Conservation (phyloP, 768 basidiomycete species). For the Lactarius evosmus region DNA sequence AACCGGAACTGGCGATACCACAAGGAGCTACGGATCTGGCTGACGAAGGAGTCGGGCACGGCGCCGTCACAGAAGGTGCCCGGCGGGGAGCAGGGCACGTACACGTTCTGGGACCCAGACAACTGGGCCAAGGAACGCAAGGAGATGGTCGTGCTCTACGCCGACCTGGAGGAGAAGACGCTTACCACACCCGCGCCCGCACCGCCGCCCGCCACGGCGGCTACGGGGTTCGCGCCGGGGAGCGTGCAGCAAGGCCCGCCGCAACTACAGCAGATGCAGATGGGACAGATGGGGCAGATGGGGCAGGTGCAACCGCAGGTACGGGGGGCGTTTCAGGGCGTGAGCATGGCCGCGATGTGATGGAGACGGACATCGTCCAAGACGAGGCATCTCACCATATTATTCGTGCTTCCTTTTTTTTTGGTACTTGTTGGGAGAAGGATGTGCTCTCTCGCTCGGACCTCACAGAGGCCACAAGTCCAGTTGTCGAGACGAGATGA, state of each 20-base stretch:
- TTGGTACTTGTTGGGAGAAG: not conserved
- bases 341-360: slow-evolving; percentile 29
- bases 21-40: slow-evolving; percentile 77
- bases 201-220: slow-evolving; percentile 26
- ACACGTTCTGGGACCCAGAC: slow-evolving; percentile 42
- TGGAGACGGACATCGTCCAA: not conserved
- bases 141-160: slow-evolving; percentile 31
- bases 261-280: slow-evolving; percentile 23
- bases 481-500: too few species aligned
- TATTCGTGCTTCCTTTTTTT: slow-evolving; percentile 3
- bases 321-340: slow-evolving; percentile 28
- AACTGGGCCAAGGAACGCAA: slow-evolving; percentile 35
- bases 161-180: slow-evolving; percentile 32
- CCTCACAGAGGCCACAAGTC: too few species aligned
- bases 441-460: too few species aligned
- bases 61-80: slow-evolving; percentile 69
- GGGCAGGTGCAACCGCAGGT: slow-evolving; percentile 25
- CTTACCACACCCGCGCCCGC: slow-evolving; percentile 5
- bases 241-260: slow-evolving; percentile 16
- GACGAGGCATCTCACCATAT: slow-evolving; percentile 5
- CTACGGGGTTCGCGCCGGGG: slow-evolving; percentile 10
- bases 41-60: slow-evolving; percentile 84
- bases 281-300: slow-evolving; percentile 17
- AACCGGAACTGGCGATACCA: slow-evolving; percentile 95
- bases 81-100: slow-evolving; percentile 74